Conservation (phyloP, 2,329 filamentous ascomycete species). For the Leptodontidium sp. region DNA sequence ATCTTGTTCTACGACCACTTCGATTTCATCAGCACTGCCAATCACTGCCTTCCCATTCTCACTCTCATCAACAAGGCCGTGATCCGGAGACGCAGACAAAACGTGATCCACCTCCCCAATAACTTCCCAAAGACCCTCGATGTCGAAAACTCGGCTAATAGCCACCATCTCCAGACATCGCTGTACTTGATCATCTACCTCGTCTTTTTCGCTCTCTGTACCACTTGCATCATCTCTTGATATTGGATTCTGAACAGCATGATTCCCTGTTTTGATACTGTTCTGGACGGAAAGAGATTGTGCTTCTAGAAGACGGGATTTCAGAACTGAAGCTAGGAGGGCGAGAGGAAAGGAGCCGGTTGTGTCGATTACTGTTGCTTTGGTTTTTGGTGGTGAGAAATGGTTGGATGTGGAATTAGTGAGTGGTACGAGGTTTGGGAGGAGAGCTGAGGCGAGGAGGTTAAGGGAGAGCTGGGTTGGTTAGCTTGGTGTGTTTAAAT, state of each 20-base stretch:
- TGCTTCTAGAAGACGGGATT: constrained; percentile 30
- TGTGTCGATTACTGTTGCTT: constrained; percentile 44
- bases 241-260: constrained; percentile 1
- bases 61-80: constrained; percentile 3
- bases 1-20: neutral
- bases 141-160: constrained; percentile 65
- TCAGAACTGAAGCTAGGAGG: constrained; percentile 41
- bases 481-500: constrained; percentile 4
- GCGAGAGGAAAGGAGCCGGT: constrained; percentile 43
- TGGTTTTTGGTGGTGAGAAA: constrained; percentile 27
- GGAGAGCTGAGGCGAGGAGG: constrained; percentile 39
- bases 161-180: constrained; percentile 57
- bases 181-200: constrained; percentile 34
- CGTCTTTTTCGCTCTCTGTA: neutral
- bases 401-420: neutral
- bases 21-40: neutral
- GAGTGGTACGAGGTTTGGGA: constrained; percentile 24
- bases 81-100: neutral
- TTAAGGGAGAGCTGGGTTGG: constrained; percentile 41
- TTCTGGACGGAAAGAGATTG: constrained; percentile 10
- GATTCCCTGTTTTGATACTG: constrained; percentile 21
- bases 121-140: constrained; percentile 66
- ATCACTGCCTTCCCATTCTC: neutral
- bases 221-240: too few relatives aligned
- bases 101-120: constrained; percentile 54